Base-by-base conservation (phyloP, 495 filamentous ascomycete species). In the Tetracladium setigerum region DNA sequence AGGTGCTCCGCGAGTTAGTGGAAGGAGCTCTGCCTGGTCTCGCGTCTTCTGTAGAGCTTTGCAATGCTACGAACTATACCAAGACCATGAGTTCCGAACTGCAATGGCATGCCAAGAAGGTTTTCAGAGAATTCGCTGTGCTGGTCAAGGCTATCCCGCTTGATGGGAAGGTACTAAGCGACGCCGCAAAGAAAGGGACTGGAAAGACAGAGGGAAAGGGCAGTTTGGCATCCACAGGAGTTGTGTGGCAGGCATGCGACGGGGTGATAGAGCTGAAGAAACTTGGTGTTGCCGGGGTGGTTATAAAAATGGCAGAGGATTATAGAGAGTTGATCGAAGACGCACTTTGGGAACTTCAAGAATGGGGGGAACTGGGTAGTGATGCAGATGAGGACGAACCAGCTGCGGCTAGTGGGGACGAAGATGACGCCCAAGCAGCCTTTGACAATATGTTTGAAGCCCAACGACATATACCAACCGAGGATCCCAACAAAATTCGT, bases 261-360 rank as follows among this genome's bases (percentile, higher is more conserved):
- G 69, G 72, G 0, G 44, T 91, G 11, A 64, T 81, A 5, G 67
- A 71, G 11, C 64, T 90, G 19, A 71, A 77, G 12, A 67, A 62
- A n/a, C 66, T 79, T 12, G 89, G 86, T 0, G 70, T 91, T 31
- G 71, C 74, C 0, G 82, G 78, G 0, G 68, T 84, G 32, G 59
- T 87, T 15, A 62, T 77, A 11, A 61, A 69, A 39, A 83, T 80
- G 52, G 79, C 76, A 13, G 78, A 84, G 55, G 69, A 82, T 49
- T 85, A 80, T 54, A 68, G 79, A 41, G 84, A 84, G 52, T 73
- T 86, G 10, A 62, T 95, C 12, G 73, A 83, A 49, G 89, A 95
- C 67, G 84, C 88, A 0, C 71, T 92, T 22, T 74, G 82, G 53
- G 89, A 95, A 64, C 64, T 95, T 51, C 86, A 87, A 50, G 84